Percentiles rank a stretch among this genome's conserved stretches.
Conservation (phyloP, 2,329 filamentous ascomycete species). For the Fusarium verticillioides region DNA sequence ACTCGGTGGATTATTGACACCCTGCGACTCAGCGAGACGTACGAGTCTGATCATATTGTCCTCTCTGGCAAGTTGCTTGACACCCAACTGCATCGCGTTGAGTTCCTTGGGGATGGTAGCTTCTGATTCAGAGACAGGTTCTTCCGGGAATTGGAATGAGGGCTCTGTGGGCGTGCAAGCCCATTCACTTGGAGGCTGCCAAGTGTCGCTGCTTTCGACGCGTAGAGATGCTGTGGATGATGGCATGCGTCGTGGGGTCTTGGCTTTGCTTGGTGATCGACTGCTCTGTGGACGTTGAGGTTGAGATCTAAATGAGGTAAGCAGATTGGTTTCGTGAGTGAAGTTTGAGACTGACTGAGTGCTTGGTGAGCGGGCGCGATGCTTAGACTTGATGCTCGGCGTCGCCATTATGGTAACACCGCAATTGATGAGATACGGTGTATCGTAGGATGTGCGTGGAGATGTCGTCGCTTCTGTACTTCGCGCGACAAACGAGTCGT, state of each 20-base stretch:
- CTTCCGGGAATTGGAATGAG: not conserved
- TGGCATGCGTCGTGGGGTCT: slow-evolving; percentile 9
- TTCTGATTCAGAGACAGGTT: not conserved
- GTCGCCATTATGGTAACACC: slow-evolving; percentile 30
- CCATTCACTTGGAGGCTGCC: slow-evolving; percentile 27
- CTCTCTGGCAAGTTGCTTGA: slow-evolving; percentile 11
- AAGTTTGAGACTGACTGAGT: slow-evolving; percentile 5
- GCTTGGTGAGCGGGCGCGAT: not conserved
- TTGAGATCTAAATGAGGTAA: slow-evolving; percentile 3
- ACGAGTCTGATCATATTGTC: slow-evolving; percentile 17
- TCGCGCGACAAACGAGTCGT: slow-evolving; percentile 29
- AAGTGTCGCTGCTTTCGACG: slow-evolving; percentile 6
- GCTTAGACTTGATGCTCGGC: slow-evolving; percentile 1
- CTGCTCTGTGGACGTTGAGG: slow-evolving; percentile 16
- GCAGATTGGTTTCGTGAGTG: too few relatives aligned
- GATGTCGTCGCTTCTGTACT: slow-evolving; percentile 31
- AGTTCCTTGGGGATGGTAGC: not conserved
- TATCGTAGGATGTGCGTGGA: slow-evolving; percentile 7
- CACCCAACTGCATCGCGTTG: slow-evolving; percentile 14
- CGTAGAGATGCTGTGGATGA: slow-evolving; percentile 15
- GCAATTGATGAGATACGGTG: slow-evolving; percentile 14
- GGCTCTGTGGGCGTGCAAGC: slow-evolving; percentile 25
- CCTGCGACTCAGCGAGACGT: slow-evolving; percentile 4
- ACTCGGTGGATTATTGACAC: not conserved
- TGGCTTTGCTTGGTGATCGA: not conserved